phyloP scores from a whole-genome alignment of 2,329 filamentous ascomycete species.

The Fusarium liriodendri region DNA sequence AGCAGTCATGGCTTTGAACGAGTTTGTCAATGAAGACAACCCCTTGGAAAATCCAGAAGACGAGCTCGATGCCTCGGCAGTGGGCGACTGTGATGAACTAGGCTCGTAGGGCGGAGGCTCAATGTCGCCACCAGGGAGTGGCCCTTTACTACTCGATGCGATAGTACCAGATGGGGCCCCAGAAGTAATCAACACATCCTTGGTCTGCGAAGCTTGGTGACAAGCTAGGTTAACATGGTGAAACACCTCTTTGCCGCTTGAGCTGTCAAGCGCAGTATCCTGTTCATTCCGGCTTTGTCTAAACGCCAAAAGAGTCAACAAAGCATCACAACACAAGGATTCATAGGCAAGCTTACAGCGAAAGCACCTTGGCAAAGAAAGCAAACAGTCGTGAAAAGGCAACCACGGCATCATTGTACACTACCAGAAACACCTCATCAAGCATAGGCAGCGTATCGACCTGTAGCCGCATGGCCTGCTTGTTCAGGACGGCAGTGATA shows the following conservation, averaged over 20 bases:
- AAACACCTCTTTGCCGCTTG: conserved; percentile 31
- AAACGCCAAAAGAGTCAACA: background rate
- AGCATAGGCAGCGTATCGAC: conserved; percentile 36
- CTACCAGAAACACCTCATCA: conserved; percentile 42
- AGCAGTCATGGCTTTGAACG: conserved; percentile 51
- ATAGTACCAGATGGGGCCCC: background rate
- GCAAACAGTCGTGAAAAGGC: conserved; percentile 43
- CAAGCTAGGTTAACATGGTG: conserved; percentile 34
- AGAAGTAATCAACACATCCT: conserved; percentile 30
- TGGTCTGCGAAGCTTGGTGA: conserved; percentile 23
- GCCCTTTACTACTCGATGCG: conserved; percentile 31
- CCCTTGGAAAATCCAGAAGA: conserved; percentile 34
- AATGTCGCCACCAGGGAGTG: conserved; percentile 3
- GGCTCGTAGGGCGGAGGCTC: conserved; percentile 45
- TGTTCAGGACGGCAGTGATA: conserved; percentile 45
- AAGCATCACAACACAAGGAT: background rate
- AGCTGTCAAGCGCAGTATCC: conserved; percentile 36
- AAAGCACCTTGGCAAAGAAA: conserved; percentile 35
- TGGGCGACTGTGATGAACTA: conserved; percentile 15
- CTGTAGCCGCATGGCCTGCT: conserved; percentile 50
- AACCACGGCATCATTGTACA: conserved; percentile 39
- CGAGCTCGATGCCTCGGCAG: conserved; percentile 3
- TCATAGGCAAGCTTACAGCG: conserved; percentile 34
- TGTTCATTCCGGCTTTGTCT: conserved; percentile 39
- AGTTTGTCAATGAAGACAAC: conserved; percentile 47